phyloP scores from a whole-genome alignment of 768 basidiomycete species.

The Porphyrellus cyaneotinctus region DNA sequence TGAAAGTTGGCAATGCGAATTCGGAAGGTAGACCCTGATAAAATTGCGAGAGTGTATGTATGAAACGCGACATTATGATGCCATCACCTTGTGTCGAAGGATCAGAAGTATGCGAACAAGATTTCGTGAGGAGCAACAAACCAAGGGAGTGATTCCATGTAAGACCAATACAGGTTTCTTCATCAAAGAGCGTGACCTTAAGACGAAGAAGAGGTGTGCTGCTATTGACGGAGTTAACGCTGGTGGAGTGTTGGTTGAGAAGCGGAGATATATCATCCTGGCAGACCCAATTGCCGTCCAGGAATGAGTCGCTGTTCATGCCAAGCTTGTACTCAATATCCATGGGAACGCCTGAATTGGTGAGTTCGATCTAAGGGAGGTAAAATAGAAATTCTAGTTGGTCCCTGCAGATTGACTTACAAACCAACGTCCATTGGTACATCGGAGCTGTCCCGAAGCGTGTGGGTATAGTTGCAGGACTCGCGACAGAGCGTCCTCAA shows the following conservation, averaged over 20 bases:
- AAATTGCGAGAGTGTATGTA: slow-evolving; percentile 27
- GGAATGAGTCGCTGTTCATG: slow-evolving; percentile 4
- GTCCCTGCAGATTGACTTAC: slow-evolving; percentile 8
- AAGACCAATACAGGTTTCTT: too few species aligned
- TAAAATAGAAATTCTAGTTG: neutral
- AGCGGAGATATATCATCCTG: too few species aligned
- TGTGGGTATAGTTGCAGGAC: too few species aligned
- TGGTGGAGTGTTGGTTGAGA: slow-evolving; percentile 9
- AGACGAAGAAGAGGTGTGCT: too few species aligned
- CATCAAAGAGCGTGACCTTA: too few species aligned
- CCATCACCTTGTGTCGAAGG: too few species aligned
- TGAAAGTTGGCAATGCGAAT: slow-evolving; percentile 21
- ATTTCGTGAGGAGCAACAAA: too few species aligned
- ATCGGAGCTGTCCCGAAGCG: too few species aligned
- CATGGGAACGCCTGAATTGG: too few species aligned
- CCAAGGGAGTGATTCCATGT: too few species aligned
- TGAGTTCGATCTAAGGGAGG: slow-evolving; percentile 16
- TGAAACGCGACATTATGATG: slow-evolving; percentile 28
- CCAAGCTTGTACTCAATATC: too few species aligned
- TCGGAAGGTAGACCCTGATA: slow-evolving; percentile 23
- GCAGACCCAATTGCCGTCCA: slow-evolving; percentile 25
- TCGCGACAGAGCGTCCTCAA: slow-evolving; percentile 22
- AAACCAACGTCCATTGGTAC: slow-evolving; percentile 21
- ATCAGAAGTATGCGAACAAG: neutral
- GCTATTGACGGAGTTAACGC: slow-evolving; percentile 17